Percentiles rank a stretch among this genome's conserved stretches.
Conservation (phyloP, 345 rosid species). For the Arabidopsis suecica region DNA sequence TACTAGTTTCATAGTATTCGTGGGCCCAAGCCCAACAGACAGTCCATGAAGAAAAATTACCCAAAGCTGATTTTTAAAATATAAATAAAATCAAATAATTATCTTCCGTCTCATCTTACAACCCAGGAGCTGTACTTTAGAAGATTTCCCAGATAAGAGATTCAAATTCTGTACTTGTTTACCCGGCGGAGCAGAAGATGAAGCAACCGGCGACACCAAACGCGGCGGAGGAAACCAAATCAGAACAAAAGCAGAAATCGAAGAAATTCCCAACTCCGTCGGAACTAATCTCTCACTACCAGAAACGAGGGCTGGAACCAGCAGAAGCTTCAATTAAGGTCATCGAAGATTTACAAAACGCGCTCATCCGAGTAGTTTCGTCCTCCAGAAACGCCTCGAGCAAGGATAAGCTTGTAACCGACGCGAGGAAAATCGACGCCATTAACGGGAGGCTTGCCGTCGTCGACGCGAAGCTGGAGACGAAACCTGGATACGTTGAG, state of each 20-base stretch:
- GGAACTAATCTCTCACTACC: slow-evolving; percentile 82
- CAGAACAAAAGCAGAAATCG: slow-evolving; percentile 36
- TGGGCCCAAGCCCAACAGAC: slow-evolving; percentile 37
- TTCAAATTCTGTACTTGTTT: background rate
- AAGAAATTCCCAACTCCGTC: slow-evolving; percentile 64
- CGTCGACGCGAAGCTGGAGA: slow-evolving; percentile 80
- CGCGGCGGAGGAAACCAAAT: slow-evolving; percentile 42
- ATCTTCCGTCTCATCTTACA: background rate
- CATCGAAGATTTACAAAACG: slow-evolving; percentile 84
- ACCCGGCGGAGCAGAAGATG: slow-evolving; percentile 41
- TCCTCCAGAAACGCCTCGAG: slow-evolving; percentile 51
- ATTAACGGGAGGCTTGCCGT: slow-evolving; percentile 61
- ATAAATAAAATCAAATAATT: background rate
- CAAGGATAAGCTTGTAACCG: slow-evolving; percentile 55
- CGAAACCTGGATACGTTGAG: slow-evolving; percentile 74
- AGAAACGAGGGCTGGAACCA: slow-evolving; percentile 69
- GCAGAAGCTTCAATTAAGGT: slow-evolving; percentile 80
- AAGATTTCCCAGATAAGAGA: slow-evolving; percentile 19
- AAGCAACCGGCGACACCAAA: slow-evolving; percentile 49
- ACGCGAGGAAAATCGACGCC: slow-evolving; percentile 71
- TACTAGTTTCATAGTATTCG: background rate
- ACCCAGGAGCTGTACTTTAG: background rate
- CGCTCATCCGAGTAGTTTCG: slow-evolving; percentile 60
- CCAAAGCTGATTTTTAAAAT: background rate
- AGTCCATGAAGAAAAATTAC: slow-evolving; percentile 23